Conservation (phyloP, 805 yeast genomes). For the Hermanozyma aechmeae region DNA sequence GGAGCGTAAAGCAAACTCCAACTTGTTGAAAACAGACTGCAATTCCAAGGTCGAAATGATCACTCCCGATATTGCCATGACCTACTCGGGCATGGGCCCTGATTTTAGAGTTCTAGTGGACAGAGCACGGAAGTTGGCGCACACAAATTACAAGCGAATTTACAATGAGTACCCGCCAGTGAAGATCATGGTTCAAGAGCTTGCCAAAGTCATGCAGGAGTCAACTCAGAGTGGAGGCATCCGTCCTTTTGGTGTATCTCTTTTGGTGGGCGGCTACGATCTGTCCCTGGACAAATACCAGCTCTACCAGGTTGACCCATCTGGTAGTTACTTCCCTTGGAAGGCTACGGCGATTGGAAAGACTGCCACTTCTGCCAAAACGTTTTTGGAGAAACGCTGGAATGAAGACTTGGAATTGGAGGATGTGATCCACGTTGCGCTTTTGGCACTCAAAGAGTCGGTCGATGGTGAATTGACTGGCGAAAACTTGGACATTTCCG, state of each 20-base stretch:
- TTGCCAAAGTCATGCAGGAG: slow-evolving; percentile 95
- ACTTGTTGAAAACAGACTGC: slow-evolving; percentile 65
- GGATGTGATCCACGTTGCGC: slow-evolving; percentile 95
- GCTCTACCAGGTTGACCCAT: slow-evolving; percentile 95
- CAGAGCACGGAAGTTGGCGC: slow-evolving; percentile 87
- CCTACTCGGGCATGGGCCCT: slow-evolving; percentile 98
- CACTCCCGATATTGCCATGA: slow-evolving; percentile 95
- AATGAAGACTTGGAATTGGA: slow-evolving; percentile 93
- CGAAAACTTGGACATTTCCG: slow-evolving; percentile 85
- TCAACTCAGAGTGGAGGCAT: slow-evolving; percentile 99
- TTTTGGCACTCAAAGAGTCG: slow-evolving; percentile 87
- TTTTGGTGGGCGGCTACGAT: slow-evolving; percentile 91
- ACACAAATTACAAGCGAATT: slow-evolving; percentile 82
- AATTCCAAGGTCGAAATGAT: slow-evolving; percentile 70
- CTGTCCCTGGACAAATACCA: slow-evolving; percentile 59
- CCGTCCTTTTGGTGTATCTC: slow-evolving; percentile 95
- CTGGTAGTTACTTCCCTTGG: slow-evolving; percentile 98
- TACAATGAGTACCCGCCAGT: slow-evolving; percentile 98
- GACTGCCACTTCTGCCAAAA: slow-evolving; percentile 92
- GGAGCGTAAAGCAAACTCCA: slow-evolving; percentile 80
- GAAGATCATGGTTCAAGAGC: slow-evolving; percentile 83
- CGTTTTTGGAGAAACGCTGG: slow-evolving; percentile 97
- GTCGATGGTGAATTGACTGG: slow-evolving; percentile 98
- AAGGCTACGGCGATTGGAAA: slow-evolving; percentile 98
- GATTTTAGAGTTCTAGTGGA: slow-evolving; percentile 93